A percentile compares a stretch with the other conserved stretches of the same genome.
Evolutionary conservation across 2,329 filamentous ascomycete genomes (phyloP).

Genomic region (Myotisia sp.): DNA sequence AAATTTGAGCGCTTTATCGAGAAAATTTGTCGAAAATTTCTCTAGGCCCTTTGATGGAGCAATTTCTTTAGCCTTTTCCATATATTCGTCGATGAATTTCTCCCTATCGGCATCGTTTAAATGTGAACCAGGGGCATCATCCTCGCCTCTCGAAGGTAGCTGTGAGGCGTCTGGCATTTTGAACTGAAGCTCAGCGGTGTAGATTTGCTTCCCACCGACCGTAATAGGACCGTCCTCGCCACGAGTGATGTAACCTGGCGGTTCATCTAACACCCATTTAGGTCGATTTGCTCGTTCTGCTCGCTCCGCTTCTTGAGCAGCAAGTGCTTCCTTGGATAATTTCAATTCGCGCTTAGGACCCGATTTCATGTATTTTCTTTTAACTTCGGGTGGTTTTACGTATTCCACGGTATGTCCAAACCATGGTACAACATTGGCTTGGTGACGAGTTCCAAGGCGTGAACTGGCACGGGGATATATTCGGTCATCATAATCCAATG

Average conservation of each 20-base stretch:
- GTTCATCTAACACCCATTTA: conserved; percentile 88
- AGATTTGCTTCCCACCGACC: conserved; percentile 53
- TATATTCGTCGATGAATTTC: conserved; percentile 59
- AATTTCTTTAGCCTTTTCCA: conserved; percentile 52
- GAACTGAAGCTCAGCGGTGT: conserved; percentile 64
- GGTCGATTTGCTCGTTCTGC: conserved; percentile 65
- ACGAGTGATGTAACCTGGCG: conserved; percentile 66
- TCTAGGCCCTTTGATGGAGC: conserved; percentile 56
- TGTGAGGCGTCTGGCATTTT: conserved; percentile 50
- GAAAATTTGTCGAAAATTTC: conserved; percentile 66
- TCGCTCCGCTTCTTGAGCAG: conserved; percentile 69
- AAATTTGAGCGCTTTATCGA: conserved; percentile 66
- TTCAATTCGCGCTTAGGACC: conserved; percentile 62
- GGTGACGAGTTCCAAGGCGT: conserved; percentile 76
- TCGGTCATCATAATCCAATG: conserved; percentile 88
- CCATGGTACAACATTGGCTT: conserved; percentile 76
- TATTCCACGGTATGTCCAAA: conserved; percentile 76
- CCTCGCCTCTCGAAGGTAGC: conserved; percentile 32
- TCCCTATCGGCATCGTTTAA: conserved; percentile 31
- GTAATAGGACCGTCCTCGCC: conserved; percentile 58
- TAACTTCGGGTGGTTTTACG: conserved; percentile 74
- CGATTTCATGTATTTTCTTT: conserved; percentile 55
- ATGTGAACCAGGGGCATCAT: conserved; percentile 25
- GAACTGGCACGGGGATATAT: conserved; percentile 95
- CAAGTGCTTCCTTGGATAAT: conserved; percentile 62